Base-by-base conservation (phyloP, 495 filamentous ascomycete species). In the Tuber indicum region DNA sequence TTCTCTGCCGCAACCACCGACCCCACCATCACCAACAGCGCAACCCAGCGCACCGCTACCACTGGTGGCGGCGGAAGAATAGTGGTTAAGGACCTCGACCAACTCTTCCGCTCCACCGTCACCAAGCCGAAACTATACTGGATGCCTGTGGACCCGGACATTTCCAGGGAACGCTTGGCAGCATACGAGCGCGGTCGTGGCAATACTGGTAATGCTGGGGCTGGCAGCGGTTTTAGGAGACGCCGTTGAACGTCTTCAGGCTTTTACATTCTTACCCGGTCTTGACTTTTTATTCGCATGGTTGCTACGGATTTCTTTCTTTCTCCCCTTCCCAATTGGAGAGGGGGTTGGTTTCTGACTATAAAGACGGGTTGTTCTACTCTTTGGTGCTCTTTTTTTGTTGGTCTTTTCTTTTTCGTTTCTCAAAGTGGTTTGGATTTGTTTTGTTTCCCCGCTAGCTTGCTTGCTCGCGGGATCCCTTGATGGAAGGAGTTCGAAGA, bases 111-210 rank as follows among this genome's bases (percentile, higher is more conserved):
- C 47, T 90, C 87, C 7, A 93, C 91, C 0, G 86, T 85, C 2
- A 85, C 89, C 2, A 92, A 92, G 78, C 91, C 91, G 26, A 92
- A 91, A 77, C 84, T 93, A 21, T 92, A 92, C 83, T 93, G 87
- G 81, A 86, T 89, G 36, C 88, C 89, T 5, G 88, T 89, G 12
- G 77, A 84, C 21, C 85, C 87, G 9, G 80, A 82, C 10, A 83
- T 88, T 47, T 77, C 82, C 19, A 49, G 74, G 72, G 76, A 78
- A 43, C 70, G 82, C 58, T 62, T 83, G 73, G 81, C 81, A 41
- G 74, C 42, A 16, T 19, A 66, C 32, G 58, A 66, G 7, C 58
- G 58, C 58, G 26, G 58, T 36, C 58, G 58, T 66, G 52, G n/a
- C n/a, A 26, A 62, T 23, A 4, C 23, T 10, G 49, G 49, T 32